These are phyloP conservation scores for Thalia dealbata DNA, from an alignment of 176 grass and related monocot species.

Conservation along the genomic window DNA sequence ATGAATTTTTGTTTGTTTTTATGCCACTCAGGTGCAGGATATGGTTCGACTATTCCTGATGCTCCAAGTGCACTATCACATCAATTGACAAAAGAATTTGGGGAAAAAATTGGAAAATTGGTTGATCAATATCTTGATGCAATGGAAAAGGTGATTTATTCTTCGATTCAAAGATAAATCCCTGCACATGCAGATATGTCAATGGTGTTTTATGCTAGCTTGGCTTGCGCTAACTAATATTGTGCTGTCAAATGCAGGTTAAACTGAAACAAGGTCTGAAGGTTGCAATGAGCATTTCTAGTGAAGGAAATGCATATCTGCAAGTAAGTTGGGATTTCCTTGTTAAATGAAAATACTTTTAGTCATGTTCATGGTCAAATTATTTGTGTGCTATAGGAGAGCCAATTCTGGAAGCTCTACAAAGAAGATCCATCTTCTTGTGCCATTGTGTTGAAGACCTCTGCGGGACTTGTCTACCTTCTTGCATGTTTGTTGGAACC, in stretches of 20 bases:
- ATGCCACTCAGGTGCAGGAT: slow-evolving; percentile 56
- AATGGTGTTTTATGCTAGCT: neutral
- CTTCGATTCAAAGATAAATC: neutral
- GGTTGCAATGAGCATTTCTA: slow-evolving; percentile 73
- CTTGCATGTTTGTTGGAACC: slow-evolving; percentile 84
- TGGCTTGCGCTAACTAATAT: neutral
- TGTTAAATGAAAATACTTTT: neutral
- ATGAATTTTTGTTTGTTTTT: neutral
- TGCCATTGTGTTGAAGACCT: slow-evolving; percentile 89
- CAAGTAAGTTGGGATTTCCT: slow-evolving; percentile 37
- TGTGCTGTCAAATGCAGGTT: slow-evolving; percentile 40
- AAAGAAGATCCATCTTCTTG: slow-evolving; percentile 61
- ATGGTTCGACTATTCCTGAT: slow-evolving; percentile 60
- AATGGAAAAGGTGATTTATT: slow-evolving; percentile 66
- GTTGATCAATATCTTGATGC: slow-evolving; percentile 81
- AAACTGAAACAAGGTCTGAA: slow-evolving; percentile 92
- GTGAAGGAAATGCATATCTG: slow-evolving; percentile 82
- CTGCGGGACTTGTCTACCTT: slow-evolving; percentile 80
- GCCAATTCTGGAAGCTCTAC: slow-evolving; percentile 76
- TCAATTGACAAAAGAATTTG: slow-evolving; percentile 37
- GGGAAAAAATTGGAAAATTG: slow-evolving; percentile 63
- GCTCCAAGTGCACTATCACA: slow-evolving; percentile 46
- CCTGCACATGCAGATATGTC: neutral
- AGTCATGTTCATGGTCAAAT: neutral
- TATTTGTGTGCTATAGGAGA: slow-evolving; percentile 30